Evolutionary conservation across 179 eudicot species (phyloP).

Genomic region (Camellia oleifera): DNA sequence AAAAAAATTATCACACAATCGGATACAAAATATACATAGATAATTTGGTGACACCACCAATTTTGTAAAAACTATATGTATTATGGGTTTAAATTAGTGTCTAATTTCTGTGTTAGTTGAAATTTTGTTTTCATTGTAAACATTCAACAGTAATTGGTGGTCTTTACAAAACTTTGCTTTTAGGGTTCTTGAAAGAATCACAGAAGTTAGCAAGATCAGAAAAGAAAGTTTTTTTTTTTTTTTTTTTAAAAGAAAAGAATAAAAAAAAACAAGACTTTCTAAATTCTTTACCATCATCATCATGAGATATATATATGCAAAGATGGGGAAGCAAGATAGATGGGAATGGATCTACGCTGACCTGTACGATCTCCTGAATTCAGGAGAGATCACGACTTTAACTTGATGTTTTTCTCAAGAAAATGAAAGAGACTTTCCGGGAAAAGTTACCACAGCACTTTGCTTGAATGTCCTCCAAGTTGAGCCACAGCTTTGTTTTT

Average conservation of each 20-base stretch:
- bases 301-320: background rate
- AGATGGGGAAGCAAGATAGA: background rate
- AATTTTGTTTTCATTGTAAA: too few species aligned
- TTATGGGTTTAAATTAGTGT: too few species aligned
- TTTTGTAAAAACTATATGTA: too few species aligned
- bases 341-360: background rate
- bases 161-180: too few species aligned
- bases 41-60: too few species aligned
- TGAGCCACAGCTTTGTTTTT: slow-evolving; percentile 12
- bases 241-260: too few species aligned
- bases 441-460: background rate
- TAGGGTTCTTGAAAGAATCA: too few species aligned
- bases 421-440: background rate
- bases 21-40: too few species aligned
- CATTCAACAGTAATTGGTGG: too few species aligned
- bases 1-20: background rate
- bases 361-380: background rate
- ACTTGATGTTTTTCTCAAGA: background rate
- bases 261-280: background rate
- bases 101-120: too few species aligned
- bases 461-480: background rate
- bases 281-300: slow-evolving; percentile 3
- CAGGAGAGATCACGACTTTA: background rate
- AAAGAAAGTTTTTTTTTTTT: too few species aligned
- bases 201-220: background rate